Evolutionary conservation across 768 basidiomycete genomes (phyloP).

Genomic region (Suillus clintonianus): DNA sequence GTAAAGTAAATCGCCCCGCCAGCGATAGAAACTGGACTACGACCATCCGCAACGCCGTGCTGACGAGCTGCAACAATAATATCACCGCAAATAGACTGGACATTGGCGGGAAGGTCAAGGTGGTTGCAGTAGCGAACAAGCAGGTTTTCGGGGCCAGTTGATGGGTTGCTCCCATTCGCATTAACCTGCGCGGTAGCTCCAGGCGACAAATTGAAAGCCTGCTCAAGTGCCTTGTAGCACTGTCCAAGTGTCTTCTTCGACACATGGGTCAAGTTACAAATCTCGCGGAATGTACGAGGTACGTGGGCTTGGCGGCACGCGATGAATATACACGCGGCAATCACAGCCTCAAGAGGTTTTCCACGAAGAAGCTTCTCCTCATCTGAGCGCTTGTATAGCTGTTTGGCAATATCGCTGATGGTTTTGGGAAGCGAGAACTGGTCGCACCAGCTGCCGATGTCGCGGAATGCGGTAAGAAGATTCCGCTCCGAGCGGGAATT

Average conservation of each 20-base stretch:
- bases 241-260: conserved; percentile 95
- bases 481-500: conserved; percentile 81
- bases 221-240: conserved; percentile 87
- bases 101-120: conserved; percentile 77
- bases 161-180: conserved; percentile 33
- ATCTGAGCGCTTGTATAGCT: conserved; percentile 95
- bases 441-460: conserved; percentile 94
- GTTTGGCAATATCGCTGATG: conserved; percentile 95
- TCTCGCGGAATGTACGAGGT: conserved; percentile 95
- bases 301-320: conserved; percentile 95
- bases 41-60: conserved; percentile 88
- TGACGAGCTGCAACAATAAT: conserved; percentile 80
- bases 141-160: conserved; percentile 80
- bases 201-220: conserved; percentile 86
- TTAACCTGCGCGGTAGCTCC: conserved; percentile 65
- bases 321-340: conserved; percentile 97
- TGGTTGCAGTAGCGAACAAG: conserved; percentile 95
- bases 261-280: conserved; percentile 90
- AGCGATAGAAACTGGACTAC: conserved; percentile 98
- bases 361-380: conserved; percentile 92
- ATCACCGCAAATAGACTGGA: conserved; percentile 82
- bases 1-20: conserved; percentile 95
- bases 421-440: conserved; percentile 92
- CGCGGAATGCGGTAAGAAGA: conserved; percentile 84
- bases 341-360: conserved; percentile 89